Conservation (phyloP, 495 filamentous ascomycete species). For the Daldinia loculata region DNA sequence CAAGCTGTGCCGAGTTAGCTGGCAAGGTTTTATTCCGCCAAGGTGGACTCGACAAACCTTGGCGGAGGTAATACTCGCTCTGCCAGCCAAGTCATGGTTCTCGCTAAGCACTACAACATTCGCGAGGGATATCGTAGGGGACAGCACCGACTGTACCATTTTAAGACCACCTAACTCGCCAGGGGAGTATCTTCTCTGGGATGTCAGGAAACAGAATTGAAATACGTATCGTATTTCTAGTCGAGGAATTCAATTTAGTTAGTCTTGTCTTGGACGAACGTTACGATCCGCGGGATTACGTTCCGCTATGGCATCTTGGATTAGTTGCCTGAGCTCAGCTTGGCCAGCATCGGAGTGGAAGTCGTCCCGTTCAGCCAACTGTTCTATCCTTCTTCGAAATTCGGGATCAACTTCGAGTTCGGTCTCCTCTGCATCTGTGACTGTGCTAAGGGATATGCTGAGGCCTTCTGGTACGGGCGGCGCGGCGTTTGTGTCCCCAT, state of each 20-base stretch:
- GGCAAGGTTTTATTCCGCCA: constrained; percentile 61
- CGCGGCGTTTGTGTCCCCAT: constrained; percentile 41
- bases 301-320: constrained; percentile 72
- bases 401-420: constrained; percentile 71
- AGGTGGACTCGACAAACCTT: constrained; percentile 56
- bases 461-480: constrained; percentile 73
- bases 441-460: constrained; percentile 70
- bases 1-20: constrained; percentile 60
- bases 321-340: constrained; percentile 70
- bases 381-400: constrained; percentile 77
- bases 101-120: constrained; percentile 58
- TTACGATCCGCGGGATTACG: constrained; percentile 65
- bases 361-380: constrained; percentile 75
- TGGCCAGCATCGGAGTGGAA: constrained; percentile 77
- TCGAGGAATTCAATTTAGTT: constrained; percentile 13
- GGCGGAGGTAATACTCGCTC: constrained; percentile 48
- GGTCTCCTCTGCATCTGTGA: constrained; percentile 67
- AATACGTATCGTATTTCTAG: background rate
- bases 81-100: constrained; percentile 61
- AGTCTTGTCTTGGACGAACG: constrained; percentile 68
- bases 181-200: constrained; percentile 64
- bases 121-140: constrained; percentile 51
- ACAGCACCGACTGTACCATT: constrained; percentile 57
- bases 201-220: constrained; percentile 58
- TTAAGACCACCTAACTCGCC: constrained; percentile 54